Percentiles rank a stretch among this genome's conserved stretches.
These are phyloP conservation scores for Coffea eugenioides DNA, from an alignment of 257 asterid species.

Conservation along the genomic window DNA sequence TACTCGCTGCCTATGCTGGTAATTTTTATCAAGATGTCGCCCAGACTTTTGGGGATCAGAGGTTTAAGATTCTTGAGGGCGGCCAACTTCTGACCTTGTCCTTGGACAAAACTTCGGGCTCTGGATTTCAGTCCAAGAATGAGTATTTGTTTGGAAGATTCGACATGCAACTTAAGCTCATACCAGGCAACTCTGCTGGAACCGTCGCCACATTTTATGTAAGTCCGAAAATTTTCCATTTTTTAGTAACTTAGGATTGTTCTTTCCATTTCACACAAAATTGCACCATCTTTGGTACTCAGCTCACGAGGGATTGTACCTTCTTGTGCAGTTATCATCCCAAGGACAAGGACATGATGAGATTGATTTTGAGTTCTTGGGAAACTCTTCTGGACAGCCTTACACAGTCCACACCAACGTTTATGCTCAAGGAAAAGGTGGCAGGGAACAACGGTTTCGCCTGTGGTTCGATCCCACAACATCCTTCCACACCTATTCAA, in stretches of 20 bases:
- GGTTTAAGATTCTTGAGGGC: conserved; percentile 3
- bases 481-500: conserved; percentile 33
- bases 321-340: conserved; percentile 26
- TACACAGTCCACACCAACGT: conserved; percentile 38
- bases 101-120: background rate
- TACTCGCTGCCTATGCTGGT: conserved; percentile 13
- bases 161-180: background rate
- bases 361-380: conserved; percentile 36
- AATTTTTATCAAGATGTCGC: conserved; percentile 21
- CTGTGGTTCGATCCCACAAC: conserved; percentile 39
- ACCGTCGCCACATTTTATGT: background rate
- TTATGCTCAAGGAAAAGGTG: conserved; percentile 32
- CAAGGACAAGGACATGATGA: conserved; percentile 31
- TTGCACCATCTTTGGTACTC: background rate
- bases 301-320: background rate
- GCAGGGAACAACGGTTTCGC: conserved; percentile 32
- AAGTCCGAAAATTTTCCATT: background rate
- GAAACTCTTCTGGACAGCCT: conserved; percentile 32
- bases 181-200: background rate
- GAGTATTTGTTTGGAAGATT: background rate
- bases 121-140: background rate
- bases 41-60: conserved; percentile 2
- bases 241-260: background rate
- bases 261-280: background rate
- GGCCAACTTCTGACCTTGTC: background rate